Evolutionary conservation across 1,139 yeast genomes (phyloP).

Genomic region (Arxiozyma slooffiae): DNA sequence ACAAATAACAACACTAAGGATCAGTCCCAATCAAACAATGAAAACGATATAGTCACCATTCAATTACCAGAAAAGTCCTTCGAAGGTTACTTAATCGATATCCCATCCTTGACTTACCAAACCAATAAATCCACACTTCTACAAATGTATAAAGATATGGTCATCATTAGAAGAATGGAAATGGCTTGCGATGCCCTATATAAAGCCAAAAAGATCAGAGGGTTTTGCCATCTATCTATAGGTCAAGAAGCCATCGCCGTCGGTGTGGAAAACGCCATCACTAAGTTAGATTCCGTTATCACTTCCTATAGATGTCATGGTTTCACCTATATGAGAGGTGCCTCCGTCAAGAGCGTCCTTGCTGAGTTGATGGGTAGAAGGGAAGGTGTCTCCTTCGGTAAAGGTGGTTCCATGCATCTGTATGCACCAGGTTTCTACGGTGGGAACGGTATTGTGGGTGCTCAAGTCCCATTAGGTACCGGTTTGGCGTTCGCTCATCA

Average conservation of each 20-base stretch:
- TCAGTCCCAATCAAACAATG: too few species aligned
- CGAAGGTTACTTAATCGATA: conserved; percentile 76
- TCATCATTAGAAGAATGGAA: conserved; percentile 90
- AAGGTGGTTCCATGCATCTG: conserved; percentile 99
- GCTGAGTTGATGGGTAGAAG: conserved; percentile 97
- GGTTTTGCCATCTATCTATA: conserved; percentile 96
- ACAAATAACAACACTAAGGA: too few species aligned
- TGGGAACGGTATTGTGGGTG: conserved; percentile 99
- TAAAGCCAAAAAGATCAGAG: conserved; percentile 97
- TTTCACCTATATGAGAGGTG: conserved; percentile 92
- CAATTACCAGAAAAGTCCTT: conserved; percentile 70
- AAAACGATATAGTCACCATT: conserved; percentile 29
- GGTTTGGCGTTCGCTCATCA: conserved; percentile 97
- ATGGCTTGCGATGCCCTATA: conserved; percentile 97
- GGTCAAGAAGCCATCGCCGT: conserved; percentile 99
- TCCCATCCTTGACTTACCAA: conserved; percentile 61
- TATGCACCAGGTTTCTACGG: conserved; percentile 92
- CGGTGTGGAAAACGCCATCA: conserved; percentile 92
- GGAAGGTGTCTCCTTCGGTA: conserved; percentile 90
- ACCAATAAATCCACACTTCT: conserved; percentile 72
- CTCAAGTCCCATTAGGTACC: conserved; percentile 96
- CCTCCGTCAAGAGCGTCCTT: conserved; percentile 77
- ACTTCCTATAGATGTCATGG: conserved; percentile 99
- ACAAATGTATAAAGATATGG: conserved; percentile 95
- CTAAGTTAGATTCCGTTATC: conserved; percentile 73